A percentile compares a stretch with the other conserved stretches of the same genome.
Evolutionary conservation across 805 yeast species (phyloP).

Genomic region (Lachancea fermentati): DNA sequence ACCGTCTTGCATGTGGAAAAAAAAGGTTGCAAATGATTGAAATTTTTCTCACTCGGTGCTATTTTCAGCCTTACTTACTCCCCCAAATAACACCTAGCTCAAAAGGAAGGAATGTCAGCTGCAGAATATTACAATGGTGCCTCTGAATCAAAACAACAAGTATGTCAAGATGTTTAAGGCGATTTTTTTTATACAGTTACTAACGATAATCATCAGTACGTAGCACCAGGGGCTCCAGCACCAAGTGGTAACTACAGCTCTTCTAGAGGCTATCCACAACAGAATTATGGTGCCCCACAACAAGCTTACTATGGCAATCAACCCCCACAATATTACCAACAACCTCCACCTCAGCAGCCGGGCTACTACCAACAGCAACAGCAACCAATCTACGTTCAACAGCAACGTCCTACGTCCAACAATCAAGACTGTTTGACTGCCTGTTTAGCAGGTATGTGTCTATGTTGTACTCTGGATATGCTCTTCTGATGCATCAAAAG

Average conservation of each 20-base stretch:
- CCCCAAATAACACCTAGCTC: neutral
- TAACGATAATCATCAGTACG: conserved; percentile 13
- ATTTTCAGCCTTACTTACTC: neutral
- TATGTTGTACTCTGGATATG: conserved; percentile 51
- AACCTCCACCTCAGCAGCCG: conserved; percentile 37
- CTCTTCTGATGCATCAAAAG: conserved; percentile 32
- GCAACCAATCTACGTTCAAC: conserved; percentile 51
- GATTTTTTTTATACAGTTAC: neutral
- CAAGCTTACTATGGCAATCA: conserved; percentile 23
- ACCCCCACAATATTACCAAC: conserved; percentile 34
- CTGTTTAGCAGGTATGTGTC: conserved; percentile 50
- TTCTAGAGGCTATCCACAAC: conserved; percentile 18
- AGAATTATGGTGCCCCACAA: conserved; percentile 12
- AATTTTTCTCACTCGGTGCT: too few species aligned
- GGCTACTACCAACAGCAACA: conserved; percentile 39
- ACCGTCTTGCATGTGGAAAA: too few species aligned
- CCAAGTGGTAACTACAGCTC: conserved; percentile 13
- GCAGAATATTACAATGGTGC: conserved; percentile 12
- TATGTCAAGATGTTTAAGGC: conserved; percentile 2
- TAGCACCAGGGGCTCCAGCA: conserved; percentile 27
- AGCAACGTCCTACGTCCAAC: conserved; percentile 35
- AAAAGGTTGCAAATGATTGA: too few species aligned
- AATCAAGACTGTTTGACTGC: conserved; percentile 44
- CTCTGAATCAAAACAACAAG: conserved; percentile 9
- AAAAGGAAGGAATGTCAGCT: conserved; percentile 8